Evolutionary conservation across 1,139 yeast genomes (phyloP), one percentile per base, ranked within the genome.

Genomic region (Schizosaccharomyces versatilis): DNA sequence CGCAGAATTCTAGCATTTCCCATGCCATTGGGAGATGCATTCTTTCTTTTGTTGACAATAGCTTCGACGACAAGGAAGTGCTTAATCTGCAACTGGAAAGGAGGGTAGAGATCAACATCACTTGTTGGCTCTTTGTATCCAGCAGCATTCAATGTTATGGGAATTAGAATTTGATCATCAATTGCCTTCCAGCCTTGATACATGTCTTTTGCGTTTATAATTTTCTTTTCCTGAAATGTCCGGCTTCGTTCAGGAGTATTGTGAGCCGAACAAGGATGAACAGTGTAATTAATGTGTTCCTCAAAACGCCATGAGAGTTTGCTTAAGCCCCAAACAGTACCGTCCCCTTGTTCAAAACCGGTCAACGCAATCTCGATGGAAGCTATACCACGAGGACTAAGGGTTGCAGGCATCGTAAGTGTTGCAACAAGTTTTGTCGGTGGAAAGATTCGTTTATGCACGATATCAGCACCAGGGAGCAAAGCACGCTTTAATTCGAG

Each of bases 391-490:
- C 38, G 42, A 14, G 52, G 52, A 65, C 84, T 84, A 17, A 84
- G 76, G 14, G 85, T 94, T 60, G 83, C 83, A 1, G 98, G 98
- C 53, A 93, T 70, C 3, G 81, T 82, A 2, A 94, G 88, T 47
- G 81, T 78, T 2, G 95, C 94, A 2, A 85, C 80, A 44, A 90
- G 81, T 54, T 82, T 84, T 0, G 97, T 90, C 2, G 99, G 97
- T 0, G 98, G 98, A 66, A 90, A 90, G 1, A 93, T 85, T 58
- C 99, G 74, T 47, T 85, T 69, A 0, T 95, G 84, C 64, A 84
- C 85, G 60, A 86, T 74, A 65, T 90, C 96, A 2, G 85, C 84
- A 9, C 93, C 93, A 48, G 86, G 73, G 48, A 84, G 67, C 36
- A 88, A 76, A 60, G 94, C 83, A 59, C 98, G 73, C 48, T 84